Conservation (phyloP, 2,329 filamentous ascomycete genomes). For the Paraphaeosphaeria minitans region DNA sequence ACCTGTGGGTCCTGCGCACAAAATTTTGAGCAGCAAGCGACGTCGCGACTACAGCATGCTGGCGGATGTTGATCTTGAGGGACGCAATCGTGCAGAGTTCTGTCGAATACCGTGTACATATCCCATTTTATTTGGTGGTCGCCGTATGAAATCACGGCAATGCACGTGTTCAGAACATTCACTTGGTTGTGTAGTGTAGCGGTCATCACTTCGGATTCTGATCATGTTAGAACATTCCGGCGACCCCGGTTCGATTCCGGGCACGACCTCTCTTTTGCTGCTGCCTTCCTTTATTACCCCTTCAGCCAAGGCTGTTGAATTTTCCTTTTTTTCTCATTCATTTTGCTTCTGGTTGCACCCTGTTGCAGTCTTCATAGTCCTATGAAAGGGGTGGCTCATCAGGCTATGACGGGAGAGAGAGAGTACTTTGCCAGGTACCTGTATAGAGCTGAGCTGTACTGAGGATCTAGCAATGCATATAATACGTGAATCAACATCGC, state of each 20-base stretch:
- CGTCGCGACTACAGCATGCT: neutral
- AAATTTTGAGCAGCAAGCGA: neutral
- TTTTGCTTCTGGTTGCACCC: too few relatives aligned
- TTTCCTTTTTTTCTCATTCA: too few relatives aligned
- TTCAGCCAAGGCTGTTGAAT: too few relatives aligned
- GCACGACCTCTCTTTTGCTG: conserved; percentile 6
- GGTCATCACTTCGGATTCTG: conserved; percentile 10
- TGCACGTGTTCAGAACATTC: neutral
- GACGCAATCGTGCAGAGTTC: neutral
- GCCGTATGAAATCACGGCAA: neutral
- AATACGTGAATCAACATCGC: neutral
- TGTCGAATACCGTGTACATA: neutral
- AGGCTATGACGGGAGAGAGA: neutral
- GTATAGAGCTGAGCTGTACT: neutral
- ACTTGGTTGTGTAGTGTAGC: conserved; percentile 9
- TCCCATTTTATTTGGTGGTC: neutral
- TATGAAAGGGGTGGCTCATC: too few relatives aligned
- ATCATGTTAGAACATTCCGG: conserved; percentile 7
- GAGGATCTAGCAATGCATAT: neutral
- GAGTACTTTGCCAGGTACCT: neutral
- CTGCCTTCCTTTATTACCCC: too few relatives aligned
- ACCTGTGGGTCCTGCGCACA: neutral
- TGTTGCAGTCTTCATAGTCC: too few relatives aligned
- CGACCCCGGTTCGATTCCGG: conserved; percentile 10
- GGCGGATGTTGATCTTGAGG: neutral